Base-by-base conservation (phyloP, 441 rosid genomes). In the Syzygium malaccense region DNA sequence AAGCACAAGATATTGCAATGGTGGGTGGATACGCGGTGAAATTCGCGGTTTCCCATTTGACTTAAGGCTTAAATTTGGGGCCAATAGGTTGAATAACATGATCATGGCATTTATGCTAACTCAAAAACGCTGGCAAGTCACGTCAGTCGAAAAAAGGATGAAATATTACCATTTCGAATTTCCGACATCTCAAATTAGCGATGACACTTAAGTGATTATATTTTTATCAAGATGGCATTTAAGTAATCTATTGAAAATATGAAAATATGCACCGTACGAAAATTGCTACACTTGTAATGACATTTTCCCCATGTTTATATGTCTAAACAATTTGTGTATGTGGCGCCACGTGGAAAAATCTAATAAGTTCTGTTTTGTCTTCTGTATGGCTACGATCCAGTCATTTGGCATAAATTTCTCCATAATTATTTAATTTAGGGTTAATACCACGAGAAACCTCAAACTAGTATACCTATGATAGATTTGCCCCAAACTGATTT, bases 11-110 rank as follows among this genome's bases (percentile, higher is more conserved):
- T 89, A 57, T 88, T 33, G 96, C 97, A 3, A 90, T 95, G n/a
- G 93, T 95, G 37, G 95, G 97, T 56, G 88, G 94, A 86, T 94
- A 94, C 78, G 94, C 92, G 75, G 86, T 97, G 90, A 98, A 96
- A 60, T n/a, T 60, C 5, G 8, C 8, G 32, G 11, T 57, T 57
- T 5, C 0, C 11, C 5, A 5, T 66, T 32, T 1, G 68, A n/a
- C 17, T n/a, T 32, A 66, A 5, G 25, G 20, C 8, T 32, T 8
- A 18, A 66, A 4, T 1, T 66, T 32, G 78, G 5, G 12, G 6
- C 20, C 8, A 17, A 66, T 6, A 64, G 32, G 23, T 4, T 18
- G 0, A 66, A 66, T 3, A 4, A 17, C 10, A 9, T 32, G 6
- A 17, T 32, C 0, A n/a, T 5, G 75, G 19, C 20, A 0, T 30